Evolutionary conservation across 257 asterid species (phyloP).

Genomic region (Euphrasia confusa): DNA sequence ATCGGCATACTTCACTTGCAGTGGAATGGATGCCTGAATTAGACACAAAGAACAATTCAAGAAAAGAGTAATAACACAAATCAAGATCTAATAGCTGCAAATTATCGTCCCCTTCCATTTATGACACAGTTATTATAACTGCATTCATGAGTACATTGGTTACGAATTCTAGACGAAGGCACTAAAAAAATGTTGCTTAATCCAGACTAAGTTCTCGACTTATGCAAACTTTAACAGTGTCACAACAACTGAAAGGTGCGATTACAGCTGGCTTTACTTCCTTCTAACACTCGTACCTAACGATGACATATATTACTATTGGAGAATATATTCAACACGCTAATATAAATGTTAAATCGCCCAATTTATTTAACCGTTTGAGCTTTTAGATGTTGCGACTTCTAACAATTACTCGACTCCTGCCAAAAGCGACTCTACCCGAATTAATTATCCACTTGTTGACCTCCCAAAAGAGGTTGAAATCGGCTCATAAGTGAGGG

Average conservation of each 20-base stretch:
- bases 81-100: background rate
- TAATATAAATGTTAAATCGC: too few species aligned
- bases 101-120: background rate
- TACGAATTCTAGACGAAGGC: background rate
- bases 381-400: too few species aligned
- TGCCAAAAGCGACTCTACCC: too few species aligned
- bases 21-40: conserved; percentile 89
- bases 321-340: background rate
- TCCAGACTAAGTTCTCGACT: conserved; percentile 8
- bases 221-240: background rate
- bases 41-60: conserved; percentile 31
- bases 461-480: too few species aligned
- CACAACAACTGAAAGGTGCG: background rate
- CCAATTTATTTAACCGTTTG: too few species aligned
- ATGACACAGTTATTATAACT: background rate
- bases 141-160: background rate
- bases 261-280: background rate
- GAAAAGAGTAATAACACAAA: conserved; percentile 22
- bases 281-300: background rate
- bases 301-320: background rate
- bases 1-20: conserved; percentile 99
- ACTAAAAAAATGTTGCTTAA: background rate
- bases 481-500: too few species aligned
- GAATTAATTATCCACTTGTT: too few species aligned
- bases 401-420: too few species aligned